A percentile compares a stretch with the other conserved stretches of the same genome.
Conservation (phyloP, 1,139 yeast genomes). For the Debaryomyces nepalensis region DNA sequence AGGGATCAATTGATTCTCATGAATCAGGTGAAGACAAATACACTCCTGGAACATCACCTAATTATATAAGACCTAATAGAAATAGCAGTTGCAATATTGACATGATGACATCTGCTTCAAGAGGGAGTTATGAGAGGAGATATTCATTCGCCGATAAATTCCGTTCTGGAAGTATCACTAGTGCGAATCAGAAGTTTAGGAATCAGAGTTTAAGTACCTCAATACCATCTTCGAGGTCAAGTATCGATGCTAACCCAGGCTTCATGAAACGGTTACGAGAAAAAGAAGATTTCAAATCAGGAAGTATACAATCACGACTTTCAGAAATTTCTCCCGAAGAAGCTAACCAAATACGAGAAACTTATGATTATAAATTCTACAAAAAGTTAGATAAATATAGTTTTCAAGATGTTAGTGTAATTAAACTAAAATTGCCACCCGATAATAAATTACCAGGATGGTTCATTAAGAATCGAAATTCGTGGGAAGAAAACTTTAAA, state of each 20-base stretch:
- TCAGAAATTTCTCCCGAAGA: slow-evolving; percentile 23
- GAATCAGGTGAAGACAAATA: slow-evolving; percentile 25
- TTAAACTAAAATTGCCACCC: slow-evolving; percentile 60
- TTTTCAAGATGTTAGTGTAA: slow-evolving; percentile 43
- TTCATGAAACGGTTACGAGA: slow-evolving; percentile 12
- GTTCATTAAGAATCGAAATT: slow-evolving; percentile 65
- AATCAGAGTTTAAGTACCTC: slow-evolving; percentile 22
- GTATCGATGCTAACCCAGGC: slow-evolving; percentile 25
- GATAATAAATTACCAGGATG: slow-evolving; percentile 69
- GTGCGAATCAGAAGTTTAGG: slow-evolving; percentile 32
- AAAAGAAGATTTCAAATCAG: slow-evolving; percentile 15
- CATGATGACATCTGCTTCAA: slow-evolving; percentile 24
- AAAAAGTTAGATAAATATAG: slow-evolving; percentile 36
- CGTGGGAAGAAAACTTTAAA: slow-evolving; percentile 55
- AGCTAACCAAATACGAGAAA: slow-evolving; percentile 27
- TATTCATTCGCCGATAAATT: slow-evolving; percentile 42
- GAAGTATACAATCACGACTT: slow-evolving; percentile 17
- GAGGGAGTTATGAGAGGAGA: slow-evolving; percentile 34
- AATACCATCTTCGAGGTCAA: slow-evolving; percentile 25
- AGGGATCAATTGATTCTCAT: slow-evolving; percentile 17
- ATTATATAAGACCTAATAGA: slow-evolving; percentile 24
- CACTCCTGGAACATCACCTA: slow-evolving; percentile 45
- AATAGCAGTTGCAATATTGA: slow-evolving; percentile 34
- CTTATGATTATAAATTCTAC: slow-evolving; percentile 43
- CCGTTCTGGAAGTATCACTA: slow-evolving; percentile 7